These are phyloP conservation scores for Leishmania tropica DNA, from an alignment of 208 protist genomes.

Conservation along the genomic window DNA sequence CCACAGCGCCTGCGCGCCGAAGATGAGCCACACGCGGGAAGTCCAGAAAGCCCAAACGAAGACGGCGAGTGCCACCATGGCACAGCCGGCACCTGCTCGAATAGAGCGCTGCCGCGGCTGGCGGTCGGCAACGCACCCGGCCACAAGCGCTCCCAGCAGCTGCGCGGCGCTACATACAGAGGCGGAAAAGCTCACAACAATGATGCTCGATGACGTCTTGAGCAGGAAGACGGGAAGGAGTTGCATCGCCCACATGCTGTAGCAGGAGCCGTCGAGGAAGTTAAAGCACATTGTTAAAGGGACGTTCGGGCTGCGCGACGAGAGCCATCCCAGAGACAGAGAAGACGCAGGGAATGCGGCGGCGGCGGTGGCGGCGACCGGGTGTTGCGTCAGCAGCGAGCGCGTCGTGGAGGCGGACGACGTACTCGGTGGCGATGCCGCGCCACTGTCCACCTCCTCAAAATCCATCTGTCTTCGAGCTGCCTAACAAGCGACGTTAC, in stretches of 20 bases:
- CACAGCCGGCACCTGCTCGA: slow-evolving; percentile 30
- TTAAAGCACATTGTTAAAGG: slow-evolving; percentile 37
- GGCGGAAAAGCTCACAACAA: slow-evolving; percentile 33
- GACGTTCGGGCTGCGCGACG: slow-evolving; percentile 42
- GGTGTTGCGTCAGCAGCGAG: background rate
- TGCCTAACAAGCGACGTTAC: background rate
- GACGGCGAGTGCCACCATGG: slow-evolving; percentile 29
- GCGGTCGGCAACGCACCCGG: slow-evolving; percentile 22
- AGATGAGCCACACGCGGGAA: slow-evolving; percentile 2
- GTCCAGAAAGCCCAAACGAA: slow-evolving; percentile 17
- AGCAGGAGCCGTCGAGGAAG: slow-evolving; percentile 54
- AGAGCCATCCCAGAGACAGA: background rate
- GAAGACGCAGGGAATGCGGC: background rate
- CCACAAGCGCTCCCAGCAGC: slow-evolving; percentile 35
- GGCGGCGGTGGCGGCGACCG: background rate
- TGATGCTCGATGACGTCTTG: slow-evolving; percentile 12
- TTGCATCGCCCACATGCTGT: slow-evolving; percentile 51
- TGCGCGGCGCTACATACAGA: slow-evolving; percentile 42
- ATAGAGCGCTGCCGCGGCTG: slow-evolving; percentile 27
- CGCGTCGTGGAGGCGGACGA: background rate
- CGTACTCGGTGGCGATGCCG: background rate
- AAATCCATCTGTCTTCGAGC: background rate
- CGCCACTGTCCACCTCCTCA: background rate
- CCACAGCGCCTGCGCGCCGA: slow-evolving; percentile 43
- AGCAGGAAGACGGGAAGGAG: slow-evolving; percentile 51